Conservation (phyloP, 495 filamentous ascomycete genomes). For the Niebla homalea region DNA sequence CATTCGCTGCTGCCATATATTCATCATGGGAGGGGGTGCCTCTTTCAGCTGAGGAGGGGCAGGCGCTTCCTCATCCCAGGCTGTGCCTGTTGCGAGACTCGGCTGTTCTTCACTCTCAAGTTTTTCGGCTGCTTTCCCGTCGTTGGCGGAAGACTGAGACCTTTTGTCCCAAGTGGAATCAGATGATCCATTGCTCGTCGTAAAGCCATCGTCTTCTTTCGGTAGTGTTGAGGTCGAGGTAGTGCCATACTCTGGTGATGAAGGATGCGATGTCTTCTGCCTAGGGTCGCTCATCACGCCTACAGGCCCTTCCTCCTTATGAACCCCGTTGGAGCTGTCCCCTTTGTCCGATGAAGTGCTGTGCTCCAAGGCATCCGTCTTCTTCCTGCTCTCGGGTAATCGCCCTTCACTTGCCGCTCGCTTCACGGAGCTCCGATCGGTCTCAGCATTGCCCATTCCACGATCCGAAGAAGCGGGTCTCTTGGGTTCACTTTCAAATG, state of each 20-base stretch:
- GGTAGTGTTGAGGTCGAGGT: constrained; percentile 49
- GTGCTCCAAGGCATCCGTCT: not conserved
- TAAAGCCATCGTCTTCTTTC: constrained; percentile 58
- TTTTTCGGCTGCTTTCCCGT: constrained; percentile 28
- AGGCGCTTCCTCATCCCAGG: constrained; percentile 36
- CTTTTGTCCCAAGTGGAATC: constrained; percentile 56
- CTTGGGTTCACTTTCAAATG: constrained; percentile 20
- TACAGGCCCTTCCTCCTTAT: constrained; percentile 22
- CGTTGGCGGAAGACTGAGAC: constrained; percentile 39
- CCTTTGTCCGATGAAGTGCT: not conserved
- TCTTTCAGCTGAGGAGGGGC: constrained; percentile 53
- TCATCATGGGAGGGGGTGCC: constrained; percentile 68
- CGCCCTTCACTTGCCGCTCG: constrained; percentile 15
- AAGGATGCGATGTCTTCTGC: constrained; percentile 39
- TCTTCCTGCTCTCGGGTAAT: constrained; percentile 8
- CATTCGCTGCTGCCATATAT: constrained; percentile 68
- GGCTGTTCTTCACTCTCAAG: constrained; percentile 34
- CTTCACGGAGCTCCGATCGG: constrained; percentile 10
- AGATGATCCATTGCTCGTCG: constrained; percentile 45
- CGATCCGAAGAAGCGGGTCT: constrained; percentile 8
- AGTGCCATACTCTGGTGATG: constrained; percentile 54
- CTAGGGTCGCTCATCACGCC: constrained; percentile 21
- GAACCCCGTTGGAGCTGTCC: constrained; percentile 17
- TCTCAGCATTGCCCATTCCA: constrained; percentile 5
- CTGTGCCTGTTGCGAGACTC: constrained; percentile 5